phyloP scores from a whole-genome alignment of 371 early-diverging fungal genomes.

The Lichtheimia corymbifera region DNA sequence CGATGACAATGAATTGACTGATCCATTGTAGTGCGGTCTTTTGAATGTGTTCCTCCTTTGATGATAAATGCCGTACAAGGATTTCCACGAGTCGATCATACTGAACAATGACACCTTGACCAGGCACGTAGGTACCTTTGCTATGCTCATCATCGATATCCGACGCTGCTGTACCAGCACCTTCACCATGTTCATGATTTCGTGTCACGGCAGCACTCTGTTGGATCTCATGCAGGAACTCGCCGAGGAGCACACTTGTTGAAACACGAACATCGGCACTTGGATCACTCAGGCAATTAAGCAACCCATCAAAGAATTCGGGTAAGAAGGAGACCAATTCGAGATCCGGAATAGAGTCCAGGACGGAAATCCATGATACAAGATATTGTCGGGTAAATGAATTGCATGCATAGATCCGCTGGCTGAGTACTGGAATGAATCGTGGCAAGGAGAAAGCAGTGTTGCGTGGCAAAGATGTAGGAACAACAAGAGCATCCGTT shows the following conservation, averaged over 20 bases:
- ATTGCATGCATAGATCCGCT: conserved; percentile 83
- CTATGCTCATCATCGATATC: conserved; percentile 35
- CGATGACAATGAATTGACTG: conserved; percentile 75
- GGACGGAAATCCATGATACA: conserved; percentile 86
- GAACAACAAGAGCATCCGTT: conserved; percentile 15
- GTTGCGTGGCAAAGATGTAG: conserved; percentile 28
- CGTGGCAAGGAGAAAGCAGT: conserved; percentile 80
- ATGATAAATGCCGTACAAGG: conserved; percentile 73
- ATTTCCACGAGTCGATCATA: conserved; percentile 79
- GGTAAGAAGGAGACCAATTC: conserved; percentile 86
- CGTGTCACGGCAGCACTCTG: conserved; percentile 72
- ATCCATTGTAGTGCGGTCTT: conserved; percentile 85
- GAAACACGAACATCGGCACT: conserved; percentile 81
- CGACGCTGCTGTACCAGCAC: not conserved
- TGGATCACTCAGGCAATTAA: conserved; percentile 82
- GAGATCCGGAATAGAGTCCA: conserved; percentile 87
- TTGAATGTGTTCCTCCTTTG: conserved; percentile 83
- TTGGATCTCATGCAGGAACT: conserved; percentile 79
- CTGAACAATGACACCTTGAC: conserved; percentile 73
- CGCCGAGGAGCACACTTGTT: conserved; percentile 65
- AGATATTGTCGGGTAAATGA: conserved; percentile 86
- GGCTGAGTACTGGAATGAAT: conserved; percentile 86
- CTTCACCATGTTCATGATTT: conserved; percentile 3
- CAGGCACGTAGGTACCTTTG: conserved; percentile 63
- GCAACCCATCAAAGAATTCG: conserved; percentile 84